These are phyloP conservation scores for Nidula microcarpa DNA, from an alignment of 768 basidiomycete species.

Conservation along the genomic window DNA sequence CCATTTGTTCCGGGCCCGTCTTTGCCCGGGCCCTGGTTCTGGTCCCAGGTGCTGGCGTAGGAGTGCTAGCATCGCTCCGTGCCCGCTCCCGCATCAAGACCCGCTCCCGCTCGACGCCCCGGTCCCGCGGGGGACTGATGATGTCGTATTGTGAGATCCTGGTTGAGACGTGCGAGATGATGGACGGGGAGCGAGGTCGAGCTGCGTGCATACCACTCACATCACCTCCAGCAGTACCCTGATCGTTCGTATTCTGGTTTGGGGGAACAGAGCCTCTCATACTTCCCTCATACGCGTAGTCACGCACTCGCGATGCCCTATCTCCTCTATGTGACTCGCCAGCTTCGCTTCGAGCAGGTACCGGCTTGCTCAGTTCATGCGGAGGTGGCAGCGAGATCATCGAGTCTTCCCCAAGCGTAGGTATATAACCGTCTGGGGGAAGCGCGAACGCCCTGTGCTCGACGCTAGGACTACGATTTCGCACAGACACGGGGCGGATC, in stretches of 20 bases:
- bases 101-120: neutral
- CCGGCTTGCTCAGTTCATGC: slow-evolving; percentile 35
- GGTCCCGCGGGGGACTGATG: slow-evolving; percentile 23
- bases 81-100: neutral
- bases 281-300: slow-evolving; percentile 2
- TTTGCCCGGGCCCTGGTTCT: neutral
- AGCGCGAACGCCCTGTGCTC: slow-evolving; percentile 22
- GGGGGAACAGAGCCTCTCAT: neutral
- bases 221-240: slow-evolving; percentile 2
- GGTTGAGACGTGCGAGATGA: slow-evolving; percentile 27
- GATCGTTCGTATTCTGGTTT: neutral
- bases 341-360: slow-evolving; percentile 8
- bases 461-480: slow-evolving; percentile 12
- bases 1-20: slow-evolving; percentile 21
- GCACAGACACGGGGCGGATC: slow-evolving; percentile 12
- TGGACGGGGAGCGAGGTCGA: slow-evolving; percentile 12
- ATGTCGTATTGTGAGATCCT: slow-evolving; percentile 33
- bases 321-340: neutral
- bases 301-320: slow-evolving; percentile 4
- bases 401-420: slow-evolving; percentile 32
- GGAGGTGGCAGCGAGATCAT: slow-evolving; percentile 48
- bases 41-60: neutral
- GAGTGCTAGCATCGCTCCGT: neutral
- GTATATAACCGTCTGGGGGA: slow-evolving; percentile 50
- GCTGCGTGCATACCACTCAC: slow-evolving; percentile 2